Conservation (phyloP, 371 early-diverging fungal genomes). For the Apophysomyces elegans region DNA sequence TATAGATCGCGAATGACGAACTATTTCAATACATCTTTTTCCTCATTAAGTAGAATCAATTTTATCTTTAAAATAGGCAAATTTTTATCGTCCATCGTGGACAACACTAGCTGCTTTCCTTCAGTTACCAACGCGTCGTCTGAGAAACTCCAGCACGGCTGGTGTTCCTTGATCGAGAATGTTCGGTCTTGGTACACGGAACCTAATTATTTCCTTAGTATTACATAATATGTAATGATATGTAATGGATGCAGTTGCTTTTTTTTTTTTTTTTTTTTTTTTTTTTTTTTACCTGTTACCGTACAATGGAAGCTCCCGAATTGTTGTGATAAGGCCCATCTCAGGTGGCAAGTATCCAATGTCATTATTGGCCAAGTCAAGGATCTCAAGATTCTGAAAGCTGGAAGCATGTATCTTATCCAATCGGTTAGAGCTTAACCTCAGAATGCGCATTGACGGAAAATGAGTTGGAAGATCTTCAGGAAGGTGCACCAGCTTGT, state of each 20-base stretch:
- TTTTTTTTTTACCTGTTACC: constrained; percentile 55
- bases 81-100: too few species aligned
- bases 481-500: constrained; percentile 50
- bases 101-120: neutral
- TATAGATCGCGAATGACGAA: too few species aligned
- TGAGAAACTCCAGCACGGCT: constrained; percentile 61
- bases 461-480: constrained; percentile 41
- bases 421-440: constrained; percentile 55
- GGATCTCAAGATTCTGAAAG: constrained; percentile 49
- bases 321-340: constrained; percentile 51
- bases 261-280: neutral
- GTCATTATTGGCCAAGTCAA: constrained; percentile 67
- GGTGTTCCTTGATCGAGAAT: constrained; percentile 67
- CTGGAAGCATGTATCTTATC: constrained; percentile 45
- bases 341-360: constrained; percentile 63
- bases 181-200: constrained; percentile 67
- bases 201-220: constrained; percentile 24
- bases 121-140: constrained; percentile 28
- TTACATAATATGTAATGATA: too few species aligned
- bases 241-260: neutral
- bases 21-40: too few species aligned
- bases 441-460: constrained; percentile 54
- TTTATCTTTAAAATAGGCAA: too few species aligned
- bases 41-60: too few species aligned
- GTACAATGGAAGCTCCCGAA: constrained; percentile 57